These are phyloP conservation scores for Cicer chorassanicum DNA, from an alignment of 306 rosid species.

Conservation along the genomic window DNA sequence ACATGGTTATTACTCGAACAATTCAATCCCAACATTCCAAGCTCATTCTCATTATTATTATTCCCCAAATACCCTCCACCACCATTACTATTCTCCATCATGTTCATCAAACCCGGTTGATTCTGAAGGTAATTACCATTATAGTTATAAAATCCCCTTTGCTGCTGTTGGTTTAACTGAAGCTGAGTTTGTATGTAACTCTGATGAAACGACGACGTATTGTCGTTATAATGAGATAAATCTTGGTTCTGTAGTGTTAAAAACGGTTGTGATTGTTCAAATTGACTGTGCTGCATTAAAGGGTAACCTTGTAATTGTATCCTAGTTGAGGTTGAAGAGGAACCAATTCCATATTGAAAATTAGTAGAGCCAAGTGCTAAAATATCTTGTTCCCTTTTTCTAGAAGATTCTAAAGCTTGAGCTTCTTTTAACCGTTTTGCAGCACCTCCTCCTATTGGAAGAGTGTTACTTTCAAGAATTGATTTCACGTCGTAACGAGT, in stretches of 20 bases:
- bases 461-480: slow-evolving; percentile 85
- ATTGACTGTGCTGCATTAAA: slow-evolving; percentile 51
- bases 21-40: slow-evolving; percentile 50
- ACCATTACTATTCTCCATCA: slow-evolving; percentile 52
- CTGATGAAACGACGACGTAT: slow-evolving; percentile 62
- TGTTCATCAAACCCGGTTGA: slow-evolving; percentile 58
- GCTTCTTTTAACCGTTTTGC: slow-evolving; percentile 92
- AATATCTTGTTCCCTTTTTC: slow-evolving; percentile 80
- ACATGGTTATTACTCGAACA: slow-evolving; percentile 57
- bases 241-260: slow-evolving; percentile 75
- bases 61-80: slow-evolving; percentile 44
- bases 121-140: slow-evolving; percentile 46
- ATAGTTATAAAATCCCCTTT: slow-evolving; percentile 49
- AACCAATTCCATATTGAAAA: slow-evolving; percentile 59
- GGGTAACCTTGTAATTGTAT: slow-evolving; percentile 66
- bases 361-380: slow-evolving; percentile 61
- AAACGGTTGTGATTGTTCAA: slow-evolving; percentile 63
- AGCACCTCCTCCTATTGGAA: slow-evolving; percentile 96
- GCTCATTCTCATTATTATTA: slow-evolving; percentile 39
- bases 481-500: slow-evolving; percentile 90
- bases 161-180: slow-evolving; percentile 66
- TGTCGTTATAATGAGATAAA: slow-evolving; percentile 23
- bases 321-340: slow-evolving; percentile 45
- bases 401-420: slow-evolving; percentile 82
- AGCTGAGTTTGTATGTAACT: slow-evolving; percentile 82